Evolutionary conservation across 805 yeast genomes (phyloP).

Genomic region (Nakazawaea ishiwadae): DNA sequence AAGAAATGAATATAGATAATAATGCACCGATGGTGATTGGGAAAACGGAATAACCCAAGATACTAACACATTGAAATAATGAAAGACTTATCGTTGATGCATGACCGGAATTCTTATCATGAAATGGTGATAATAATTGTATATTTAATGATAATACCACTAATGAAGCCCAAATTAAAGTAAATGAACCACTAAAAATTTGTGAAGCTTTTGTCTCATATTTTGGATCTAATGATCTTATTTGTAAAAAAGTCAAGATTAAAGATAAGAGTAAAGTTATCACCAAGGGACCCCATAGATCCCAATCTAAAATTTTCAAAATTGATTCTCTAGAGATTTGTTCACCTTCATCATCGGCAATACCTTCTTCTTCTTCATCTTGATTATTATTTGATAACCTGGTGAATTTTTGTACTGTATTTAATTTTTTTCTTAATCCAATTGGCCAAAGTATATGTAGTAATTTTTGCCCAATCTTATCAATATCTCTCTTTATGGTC

Average conservation of each 20-base stretch:
- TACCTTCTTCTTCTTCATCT: conserved; percentile 14
- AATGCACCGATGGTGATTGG: conserved; percentile 48
- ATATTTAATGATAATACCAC: conserved; percentile 46
- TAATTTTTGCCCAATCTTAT: conserved; percentile 28
- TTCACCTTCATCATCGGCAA: conserved; percentile 19
- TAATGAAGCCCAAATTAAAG: conserved; percentile 46
- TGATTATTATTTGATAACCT: conserved; percentile 10
- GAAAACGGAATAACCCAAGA: conserved; percentile 51
- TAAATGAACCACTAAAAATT: conserved; percentile 50
- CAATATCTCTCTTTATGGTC: conserved; percentile 35
- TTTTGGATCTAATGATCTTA: conserved; percentile 22
- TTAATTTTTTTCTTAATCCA: conserved; percentile 25
- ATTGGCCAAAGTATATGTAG: conserved; percentile 33
- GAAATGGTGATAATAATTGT: conserved; percentile 48
- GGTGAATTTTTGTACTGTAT: conserved; percentile 22
- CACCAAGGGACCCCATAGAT: conserved; percentile 58
- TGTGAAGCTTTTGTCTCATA: conserved; percentile 33
- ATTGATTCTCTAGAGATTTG: conserved; percentile 30
- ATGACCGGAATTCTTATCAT: conserved; percentile 24
- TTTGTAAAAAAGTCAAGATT: conserved; percentile 40
- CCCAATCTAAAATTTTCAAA: conserved; percentile 47
- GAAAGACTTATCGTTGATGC: conserved; percentile 34
- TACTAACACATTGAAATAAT: conserved; percentile 51
- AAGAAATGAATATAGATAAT: conserved; percentile 36
- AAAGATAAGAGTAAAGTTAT: conserved; percentile 45